Evolutionary conservation across 257 asterid species (phyloP), one percentile per base, ranked within the genome.

Genomic region (Primulina huaijiensis): DNA sequence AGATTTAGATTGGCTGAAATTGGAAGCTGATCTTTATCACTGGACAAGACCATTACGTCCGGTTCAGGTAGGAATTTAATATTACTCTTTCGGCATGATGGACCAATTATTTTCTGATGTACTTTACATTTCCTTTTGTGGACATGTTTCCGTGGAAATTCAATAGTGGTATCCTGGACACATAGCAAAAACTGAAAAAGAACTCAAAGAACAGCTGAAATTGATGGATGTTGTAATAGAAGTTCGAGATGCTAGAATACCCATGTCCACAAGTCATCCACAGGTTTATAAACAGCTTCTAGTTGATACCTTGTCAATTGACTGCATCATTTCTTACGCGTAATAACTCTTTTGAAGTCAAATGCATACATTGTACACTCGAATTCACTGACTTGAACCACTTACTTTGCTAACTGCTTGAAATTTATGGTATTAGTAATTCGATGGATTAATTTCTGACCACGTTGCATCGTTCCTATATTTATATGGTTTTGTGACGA

Each of bases 181-280:
- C 81, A 91, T 93, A 53, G 96, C 89, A 29, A 94, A 90, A 86
- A 86, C 97, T 50, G 96, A 91, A 81, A 94, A 86, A 69, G 96
- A 89, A 82, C 96, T 94, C 67, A 94, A 94, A 87, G 89, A 85
- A 55, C 97, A 94, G 84, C 83, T 94, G 77, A 94, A 91, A 81
- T 75, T 90, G 87, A 91, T 91, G 97, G 99, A 94, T 78, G 97
- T 94, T 77, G 99, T 94, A 66, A 86, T 94, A 74, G 97, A 94
- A 85, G 96, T 91, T 71, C 88, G 99, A 69, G 99, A 94, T 84
- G 97, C 97, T 61, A 90, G 97, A 77, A 91, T 94, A 74, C 96
- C 99, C 0, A 63, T 89, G 88, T 86, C 97, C 79, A 87, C 97
- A 62, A 82, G 83, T 75, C 97, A 93, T 80, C 96, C 99, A 14